phyloP scores from a whole-genome alignment of 148 eudicot genomes.

The Persicaria maculosa region DNA sequence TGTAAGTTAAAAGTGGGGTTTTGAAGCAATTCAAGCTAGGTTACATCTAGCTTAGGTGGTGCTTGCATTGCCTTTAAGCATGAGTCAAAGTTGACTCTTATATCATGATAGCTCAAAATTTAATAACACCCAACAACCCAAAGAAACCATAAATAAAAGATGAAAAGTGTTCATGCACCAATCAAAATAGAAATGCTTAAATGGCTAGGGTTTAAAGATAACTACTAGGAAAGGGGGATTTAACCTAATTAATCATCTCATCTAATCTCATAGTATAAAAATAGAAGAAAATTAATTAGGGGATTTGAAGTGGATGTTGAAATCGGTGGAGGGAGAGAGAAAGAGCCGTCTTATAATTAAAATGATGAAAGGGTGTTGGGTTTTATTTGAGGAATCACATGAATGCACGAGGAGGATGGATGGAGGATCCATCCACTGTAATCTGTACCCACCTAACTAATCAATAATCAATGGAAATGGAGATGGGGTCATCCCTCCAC shows the following conservation, averaged over 20 bases:
- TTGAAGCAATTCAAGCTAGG: no score
- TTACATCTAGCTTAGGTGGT: neutral
- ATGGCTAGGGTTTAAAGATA: neutral
- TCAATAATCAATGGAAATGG: no score
- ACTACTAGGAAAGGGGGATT: neutral
- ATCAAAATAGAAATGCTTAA: neutral
- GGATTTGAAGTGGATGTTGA: neutral
- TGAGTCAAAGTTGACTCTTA: neutral
- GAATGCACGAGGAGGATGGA: neutral
- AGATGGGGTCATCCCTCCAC: neutral
- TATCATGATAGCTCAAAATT: neutral
- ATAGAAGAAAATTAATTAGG: no score
- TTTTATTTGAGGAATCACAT: neutral
- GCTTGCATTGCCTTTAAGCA: neutral
- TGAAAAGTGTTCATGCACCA: neutral
- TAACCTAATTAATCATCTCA: no score
- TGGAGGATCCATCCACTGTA: neutral
- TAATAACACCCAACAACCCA: neutral
- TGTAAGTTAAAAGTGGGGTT: no score
- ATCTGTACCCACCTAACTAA: neutral
- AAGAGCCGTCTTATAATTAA: slow-evolving; percentile 1
- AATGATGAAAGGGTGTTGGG: neutral
- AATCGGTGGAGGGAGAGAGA: neutral
- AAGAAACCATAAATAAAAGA: neutral
- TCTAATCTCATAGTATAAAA: no score